A percentile compares a stretch with the other conserved stretches of the same genome.
phyloP scores from a whole-genome alignment of 139 green algal species.

The Auxenochlorella pyrenoidosa region DNA sequence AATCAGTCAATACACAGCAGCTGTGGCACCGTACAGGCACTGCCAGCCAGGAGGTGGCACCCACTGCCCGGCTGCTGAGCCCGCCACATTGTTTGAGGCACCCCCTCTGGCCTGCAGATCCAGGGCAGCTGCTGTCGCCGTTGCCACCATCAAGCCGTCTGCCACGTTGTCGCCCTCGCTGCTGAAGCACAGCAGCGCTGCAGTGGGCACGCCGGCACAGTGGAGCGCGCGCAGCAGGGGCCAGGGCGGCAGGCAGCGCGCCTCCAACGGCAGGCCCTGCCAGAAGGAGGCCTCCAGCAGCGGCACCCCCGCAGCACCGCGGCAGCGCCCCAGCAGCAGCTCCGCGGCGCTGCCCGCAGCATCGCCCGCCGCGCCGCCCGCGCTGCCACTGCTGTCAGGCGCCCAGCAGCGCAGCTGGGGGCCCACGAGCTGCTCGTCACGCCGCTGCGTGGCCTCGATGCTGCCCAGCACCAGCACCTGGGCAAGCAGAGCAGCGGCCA shows the following conservation, averaged over 20 bases:
- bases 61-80: not conserved
- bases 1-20: not conserved
- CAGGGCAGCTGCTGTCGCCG: not conserved
- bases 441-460: slow-evolving; percentile 59
- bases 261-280: slow-evolving; percentile 38
- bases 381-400: too few species aligned
- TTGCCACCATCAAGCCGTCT: slow-evolving; percentile 56
- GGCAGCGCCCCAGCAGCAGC: not conserved
- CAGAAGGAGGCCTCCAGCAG: slow-evolving; percentile 49
- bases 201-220: not conserved
- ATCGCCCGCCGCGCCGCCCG: not conserved
- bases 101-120: not conserved
- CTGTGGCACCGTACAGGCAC: not conserved
- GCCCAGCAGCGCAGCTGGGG: slow-evolving; percentile 47
- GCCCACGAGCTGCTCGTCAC: slow-evolving; percentile 65
- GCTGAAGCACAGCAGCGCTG: slow-evolving; percentile 58
- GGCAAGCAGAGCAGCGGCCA: not conserved
- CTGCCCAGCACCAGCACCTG: slow-evolving; percentile 65
- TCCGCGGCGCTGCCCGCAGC: too few species aligned
- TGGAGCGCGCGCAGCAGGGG: slow-evolving; percentile 51
- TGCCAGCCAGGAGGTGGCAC: not conserved
- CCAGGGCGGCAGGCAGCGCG: slow-evolving; percentile 67
- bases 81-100: not conserved
- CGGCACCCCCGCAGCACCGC: slow-evolving; percentile 14
- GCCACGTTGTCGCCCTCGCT: slow-evolving; percentile 70